Base-by-base conservation (phyloP, 129 eudicot genomes). In the Tagetes erecta region DNA sequence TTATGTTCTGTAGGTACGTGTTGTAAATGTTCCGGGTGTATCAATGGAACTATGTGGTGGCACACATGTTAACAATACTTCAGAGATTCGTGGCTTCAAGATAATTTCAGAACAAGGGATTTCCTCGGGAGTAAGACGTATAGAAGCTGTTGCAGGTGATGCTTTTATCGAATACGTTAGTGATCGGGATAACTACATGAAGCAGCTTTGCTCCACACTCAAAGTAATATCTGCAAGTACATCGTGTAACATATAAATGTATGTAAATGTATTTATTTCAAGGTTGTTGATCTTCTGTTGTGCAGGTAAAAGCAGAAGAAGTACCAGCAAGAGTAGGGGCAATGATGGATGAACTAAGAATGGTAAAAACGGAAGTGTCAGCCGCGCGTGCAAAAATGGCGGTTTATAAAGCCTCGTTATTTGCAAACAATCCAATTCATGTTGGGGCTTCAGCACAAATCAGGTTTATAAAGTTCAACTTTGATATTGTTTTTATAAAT, bases 41-140 rank as follows among this genome's bases (percentile, higher is more conserved):
- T 95, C 99, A 49, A 87, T 95, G 96, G 99, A 95, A 64, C 86
- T 95, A 47, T 95, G 99, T 84, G 97, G 97, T 10, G 99, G 99
- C 72, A 95, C 99, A 40, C 99, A 95, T 74, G 97, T 91, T 71
- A 81, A 82, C 76, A 91, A 86, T 81, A 91, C 99, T 50, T 83
- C 85, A 3, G 99, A 95, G 79, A 87, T 95, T 57, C 94, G 99
- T 38, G 99, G 97, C 4, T 91, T 95, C 85, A 95, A 77, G 75
- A 86, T 95, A 58, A 95, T 95, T 42, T 88, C 99, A 20, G 99
- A 91, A 73, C 99, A 88, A 71, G 99, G 97, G 47, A 81, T 95
- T 44, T 94, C 97, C 38, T 95, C 99, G 5, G 99, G 99, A 36
- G 80, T 87, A 72, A 86, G 97, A 84, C 99, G 97, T 40, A 89